Percentiles rank a stretch among this genome's conserved stretches.
Conservation (phyloP, 495 filamentous ascomycete species). For the Penicillium waksmanii region DNA sequence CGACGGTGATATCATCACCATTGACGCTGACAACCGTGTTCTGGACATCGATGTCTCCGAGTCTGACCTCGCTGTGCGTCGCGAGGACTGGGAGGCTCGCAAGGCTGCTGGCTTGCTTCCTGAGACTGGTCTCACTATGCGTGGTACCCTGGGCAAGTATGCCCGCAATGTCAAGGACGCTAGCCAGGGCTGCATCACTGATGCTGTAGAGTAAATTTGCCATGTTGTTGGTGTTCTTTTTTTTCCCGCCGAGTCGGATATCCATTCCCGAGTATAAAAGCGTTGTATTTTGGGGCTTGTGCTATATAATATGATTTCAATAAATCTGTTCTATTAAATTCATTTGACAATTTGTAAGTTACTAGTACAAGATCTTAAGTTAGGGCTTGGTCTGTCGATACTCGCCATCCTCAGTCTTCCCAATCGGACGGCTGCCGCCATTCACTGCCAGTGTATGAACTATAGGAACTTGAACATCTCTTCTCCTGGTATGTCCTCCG, state of each 20-base stretch:
- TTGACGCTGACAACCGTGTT: constrained; percentile 55
- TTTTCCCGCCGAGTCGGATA: no score
- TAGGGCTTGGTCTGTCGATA: no score
- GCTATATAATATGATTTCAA: constrained; percentile 33
- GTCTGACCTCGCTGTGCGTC: constrained; percentile 65
- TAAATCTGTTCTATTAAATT: neutral
- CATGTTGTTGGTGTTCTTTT: constrained; percentile 6
- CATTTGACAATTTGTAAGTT: no score
- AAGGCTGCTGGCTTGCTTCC: constrained; percentile 41
- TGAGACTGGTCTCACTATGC: constrained; percentile 51
- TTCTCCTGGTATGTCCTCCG: no score
- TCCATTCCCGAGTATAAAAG: constrained; percentile 26
- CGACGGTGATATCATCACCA: constrained; percentile 59
- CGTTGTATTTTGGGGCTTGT: constrained; percentile 29
- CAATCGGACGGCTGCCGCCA: no score
- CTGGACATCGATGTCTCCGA: constrained; percentile 56
- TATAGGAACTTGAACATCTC: no score
- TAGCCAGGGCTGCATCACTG: constrained; percentile 63
- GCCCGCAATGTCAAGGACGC: constrained; percentile 69
- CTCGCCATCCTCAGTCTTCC: no score
- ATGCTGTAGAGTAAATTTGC: constrained; percentile 41
- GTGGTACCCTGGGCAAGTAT: constrained; percentile 93
- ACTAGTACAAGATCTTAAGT: no score
- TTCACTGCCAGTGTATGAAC: no score
- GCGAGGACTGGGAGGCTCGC: constrained; percentile 60